Evolutionary conservation across 495 filamentous ascomycete genomes (phyloP).

Genomic region (Tuber borchii): DNA sequence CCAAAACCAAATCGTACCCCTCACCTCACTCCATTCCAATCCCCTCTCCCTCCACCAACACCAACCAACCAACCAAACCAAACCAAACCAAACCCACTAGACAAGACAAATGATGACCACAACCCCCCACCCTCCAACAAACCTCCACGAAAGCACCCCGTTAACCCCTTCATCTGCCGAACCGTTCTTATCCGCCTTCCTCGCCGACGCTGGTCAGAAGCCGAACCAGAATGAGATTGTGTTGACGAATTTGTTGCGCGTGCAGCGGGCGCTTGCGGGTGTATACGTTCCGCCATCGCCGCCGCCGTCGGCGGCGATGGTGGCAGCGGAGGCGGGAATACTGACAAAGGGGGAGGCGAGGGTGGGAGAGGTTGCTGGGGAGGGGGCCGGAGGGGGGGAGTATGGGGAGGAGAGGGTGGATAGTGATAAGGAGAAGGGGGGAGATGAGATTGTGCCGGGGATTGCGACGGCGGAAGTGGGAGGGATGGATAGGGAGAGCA

Average conservation of each 20-base stretch:
- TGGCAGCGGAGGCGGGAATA: not conserved
- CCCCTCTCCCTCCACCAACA: not conserved
- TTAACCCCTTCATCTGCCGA: not conserved
- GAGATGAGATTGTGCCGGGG: not conserved
- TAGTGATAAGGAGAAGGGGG: not conserved
- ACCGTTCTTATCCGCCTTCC: not conserved
- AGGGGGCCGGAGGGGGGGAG: not conserved
- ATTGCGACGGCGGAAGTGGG: not conserved
- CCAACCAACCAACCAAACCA: not conserved
- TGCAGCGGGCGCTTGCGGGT: not conserved
- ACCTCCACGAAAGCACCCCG: not conserved
- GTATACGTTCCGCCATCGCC: not conserved
- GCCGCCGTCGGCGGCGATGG: not conserved
- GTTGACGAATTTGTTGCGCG: not conserved
- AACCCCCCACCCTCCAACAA: not conserved
- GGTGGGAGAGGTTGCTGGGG: not conserved
- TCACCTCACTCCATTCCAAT: not conserved
- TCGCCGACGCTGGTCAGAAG: not conserved
- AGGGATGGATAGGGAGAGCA: not conserved
- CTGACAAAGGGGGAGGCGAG: not conserved
- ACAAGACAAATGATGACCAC: not conserved
- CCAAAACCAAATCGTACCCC: not conserved
- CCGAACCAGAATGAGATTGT: constrained; percentile 4
- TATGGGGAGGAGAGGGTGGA: not conserved
- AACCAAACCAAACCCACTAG: too few species aligned